Conservation (phyloP, 2,329 filamentous ascomycete species). For the Periconia macrospinosa region DNA sequence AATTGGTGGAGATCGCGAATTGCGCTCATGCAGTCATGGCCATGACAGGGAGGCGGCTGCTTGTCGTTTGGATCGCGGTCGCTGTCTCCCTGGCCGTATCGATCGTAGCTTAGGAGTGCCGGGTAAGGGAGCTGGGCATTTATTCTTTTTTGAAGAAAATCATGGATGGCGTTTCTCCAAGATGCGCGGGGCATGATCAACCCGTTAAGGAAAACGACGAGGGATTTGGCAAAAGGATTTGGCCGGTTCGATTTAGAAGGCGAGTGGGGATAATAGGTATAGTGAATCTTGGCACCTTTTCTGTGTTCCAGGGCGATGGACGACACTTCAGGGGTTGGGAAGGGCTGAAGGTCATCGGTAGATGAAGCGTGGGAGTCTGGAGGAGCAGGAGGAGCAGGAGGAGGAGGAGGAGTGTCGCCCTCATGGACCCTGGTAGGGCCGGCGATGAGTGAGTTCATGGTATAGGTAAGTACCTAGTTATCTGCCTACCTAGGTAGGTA, state of each 20-base stretch:
- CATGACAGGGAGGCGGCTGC: conserved; percentile 42
- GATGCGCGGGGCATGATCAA: conserved; percentile 45
- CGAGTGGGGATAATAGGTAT: conserved; percentile 39
- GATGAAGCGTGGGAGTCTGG: conserved; percentile 18
- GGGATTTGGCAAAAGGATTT: conserved; percentile 38
- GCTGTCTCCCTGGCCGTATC: conserved; percentile 59
- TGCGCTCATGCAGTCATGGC: conserved; percentile 52
- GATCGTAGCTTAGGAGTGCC: conserved; percentile 58
- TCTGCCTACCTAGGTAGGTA: too few species aligned
- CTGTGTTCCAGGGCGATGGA: conserved; percentile 31
- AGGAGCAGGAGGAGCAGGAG: neutral
- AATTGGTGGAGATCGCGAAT: conserved; percentile 52
- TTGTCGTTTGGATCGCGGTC: conserved; percentile 49
- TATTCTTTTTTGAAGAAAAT: conserved; percentile 31
- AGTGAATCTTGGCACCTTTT: conserved; percentile 31
- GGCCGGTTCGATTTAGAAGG: conserved; percentile 20
- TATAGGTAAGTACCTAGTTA: too few species aligned
- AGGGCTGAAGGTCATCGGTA: conserved; percentile 31
- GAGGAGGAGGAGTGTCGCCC: too few species aligned
- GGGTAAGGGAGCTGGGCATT: conserved; percentile 35
- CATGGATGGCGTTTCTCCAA: conserved; percentile 41
- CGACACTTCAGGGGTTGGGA: conserved; percentile 33
- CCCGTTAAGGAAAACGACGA: conserved; percentile 51
- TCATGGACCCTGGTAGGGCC: neutral
- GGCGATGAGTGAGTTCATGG: neutral